Base-by-base conservation (phyloP, 805 yeast genomes). In the Candida orba region DNA sequence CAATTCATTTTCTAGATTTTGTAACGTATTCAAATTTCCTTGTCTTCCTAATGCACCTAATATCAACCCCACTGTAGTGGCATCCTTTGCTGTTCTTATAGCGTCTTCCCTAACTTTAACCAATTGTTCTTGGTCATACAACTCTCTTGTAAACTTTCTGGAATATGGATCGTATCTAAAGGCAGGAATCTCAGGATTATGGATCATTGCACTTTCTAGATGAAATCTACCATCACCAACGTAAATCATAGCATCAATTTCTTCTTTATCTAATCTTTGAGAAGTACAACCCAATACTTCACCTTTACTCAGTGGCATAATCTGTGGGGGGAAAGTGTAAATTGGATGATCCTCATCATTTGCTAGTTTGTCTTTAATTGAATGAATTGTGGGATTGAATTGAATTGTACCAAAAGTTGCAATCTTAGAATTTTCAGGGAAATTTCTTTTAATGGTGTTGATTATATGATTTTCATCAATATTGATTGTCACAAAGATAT, bases 171-270 rank as follows among this genome's bases (percentile, higher is more conserved):
- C 99, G 60, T 93, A 93, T 55, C 96, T 77, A 63, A 71, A 93
- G 0, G 98, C 98, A 0, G 95, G 95, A 15, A 91, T 75, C 5
- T 78, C 78, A 0, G 99, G 99, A 59, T 93, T 93, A 63, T 90
- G 98, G 44, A 93, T 93, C 98, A 93, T 91, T 6, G 97, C 88
- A 41, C 91, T 79, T 60, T 93, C 99, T 36, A 93, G 68, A 63
- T 93, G 99, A 66, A 93, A 93, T 40, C 99, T 68, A 13, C 99
- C 99, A 64, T 93, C 99, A 30, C 99, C 99, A 20, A 93, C 71
- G 57, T 91, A 93, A 3, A 93, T 74, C 83, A 90, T 87, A 0
- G 90, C 95, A 54, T 80, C 79, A 30, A 76, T 72, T 36, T 79
- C 81, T 5, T 72, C 71, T 20, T 73, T 69, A 51, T 81, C 81